Conservation (phyloP, 2,329 filamentous ascomycete genomes). For the Cercospora beticola region DNA sequence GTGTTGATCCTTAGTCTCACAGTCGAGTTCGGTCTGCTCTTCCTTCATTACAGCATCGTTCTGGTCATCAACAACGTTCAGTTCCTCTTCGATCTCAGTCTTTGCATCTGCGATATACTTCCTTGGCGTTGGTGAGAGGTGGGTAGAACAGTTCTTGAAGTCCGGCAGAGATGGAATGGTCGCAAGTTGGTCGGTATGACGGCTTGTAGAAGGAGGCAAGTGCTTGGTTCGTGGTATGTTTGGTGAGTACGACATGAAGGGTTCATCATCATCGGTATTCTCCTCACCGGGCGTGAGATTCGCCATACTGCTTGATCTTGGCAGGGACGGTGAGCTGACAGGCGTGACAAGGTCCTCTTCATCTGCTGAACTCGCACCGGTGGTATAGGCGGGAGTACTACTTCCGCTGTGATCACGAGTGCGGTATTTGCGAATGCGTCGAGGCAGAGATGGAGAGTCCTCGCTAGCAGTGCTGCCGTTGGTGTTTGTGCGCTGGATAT, state of each 20-base stretch:
- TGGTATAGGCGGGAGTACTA: slow-evolving; percentile 28
- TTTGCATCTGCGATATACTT: neutral
- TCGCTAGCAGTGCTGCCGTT: slow-evolving; percentile 22
- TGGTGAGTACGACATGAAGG: neutral
- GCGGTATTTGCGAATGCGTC: neutral
- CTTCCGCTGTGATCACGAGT: slow-evolving; percentile 20
- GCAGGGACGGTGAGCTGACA: slow-evolving; percentile 11
- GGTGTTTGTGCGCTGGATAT: slow-evolving; percentile 24
- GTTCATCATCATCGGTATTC: neutral
- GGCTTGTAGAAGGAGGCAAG: slow-evolving; percentile 29
- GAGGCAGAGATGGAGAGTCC: slow-evolving; percentile 1
- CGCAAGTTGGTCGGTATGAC: slow-evolving; percentile 28
- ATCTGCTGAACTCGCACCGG: slow-evolving; percentile 25
- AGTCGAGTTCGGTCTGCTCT: neutral
- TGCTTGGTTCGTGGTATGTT: slow-evolving; percentile 4
- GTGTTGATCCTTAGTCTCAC: slow-evolving; percentile 12
- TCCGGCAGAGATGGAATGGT: slow-evolving; percentile 30
- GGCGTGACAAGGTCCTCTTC: slow-evolving; percentile 32
- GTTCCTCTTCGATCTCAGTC: neutral
- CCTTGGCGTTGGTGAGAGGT: neutral
- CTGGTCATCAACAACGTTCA: neutral
- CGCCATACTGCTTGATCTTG: neutral
- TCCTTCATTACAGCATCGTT: neutral
- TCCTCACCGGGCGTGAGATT: slow-evolving; percentile 8
- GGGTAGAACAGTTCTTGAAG: neutral